These are phyloP conservation scores for Colletotrichum sp. DNA, from an alignment of 2,329 filamentous ascomycete genomes.

Conservation along the genomic window DNA sequence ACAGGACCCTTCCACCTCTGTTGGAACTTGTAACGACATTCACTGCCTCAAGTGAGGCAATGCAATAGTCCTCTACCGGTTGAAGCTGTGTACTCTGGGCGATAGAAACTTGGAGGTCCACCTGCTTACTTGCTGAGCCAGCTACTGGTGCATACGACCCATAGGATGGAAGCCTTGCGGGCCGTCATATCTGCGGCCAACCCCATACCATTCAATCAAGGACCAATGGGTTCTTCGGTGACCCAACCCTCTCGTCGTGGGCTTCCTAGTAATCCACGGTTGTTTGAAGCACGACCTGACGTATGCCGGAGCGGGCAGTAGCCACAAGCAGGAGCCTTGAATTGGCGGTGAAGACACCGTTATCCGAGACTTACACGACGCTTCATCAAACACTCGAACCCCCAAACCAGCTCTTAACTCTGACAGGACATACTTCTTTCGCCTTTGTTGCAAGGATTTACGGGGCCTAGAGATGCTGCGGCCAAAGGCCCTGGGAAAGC, in stretches of 20 bases:
- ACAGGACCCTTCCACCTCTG: neutral
- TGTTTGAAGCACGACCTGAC: neutral
- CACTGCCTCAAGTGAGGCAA: neutral
- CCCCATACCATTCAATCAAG: slow-evolving; percentile 18
- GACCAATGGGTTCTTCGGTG: neutral
- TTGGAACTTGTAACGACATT: neutral
- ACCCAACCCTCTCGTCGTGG: neutral
- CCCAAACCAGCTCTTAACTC: neutral
- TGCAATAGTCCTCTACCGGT: neutral
- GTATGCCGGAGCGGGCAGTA: neutral
- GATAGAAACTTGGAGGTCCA: neutral
- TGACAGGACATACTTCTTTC: neutral
- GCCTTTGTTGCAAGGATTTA: neutral
- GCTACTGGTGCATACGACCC: neutral
- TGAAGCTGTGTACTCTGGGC: slow-evolving; percentile 7
- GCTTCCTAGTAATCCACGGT: neutral
- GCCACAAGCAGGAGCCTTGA: neutral
- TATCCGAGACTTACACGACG: neutral
- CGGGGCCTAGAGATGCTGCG: neutral
- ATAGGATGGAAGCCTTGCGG: neutral
- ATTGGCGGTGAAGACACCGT: slow-evolving; percentile 11
- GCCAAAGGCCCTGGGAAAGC: neutral
- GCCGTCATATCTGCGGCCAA: slow-evolving; percentile 30
- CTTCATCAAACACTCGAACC: neutral
- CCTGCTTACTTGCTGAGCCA: neutral